These are phyloP conservation scores for Aspergillus ochraceoroseus DNA, from an alignment of 2,329 filamentous ascomycete species.

Conservation along the genomic window DNA sequence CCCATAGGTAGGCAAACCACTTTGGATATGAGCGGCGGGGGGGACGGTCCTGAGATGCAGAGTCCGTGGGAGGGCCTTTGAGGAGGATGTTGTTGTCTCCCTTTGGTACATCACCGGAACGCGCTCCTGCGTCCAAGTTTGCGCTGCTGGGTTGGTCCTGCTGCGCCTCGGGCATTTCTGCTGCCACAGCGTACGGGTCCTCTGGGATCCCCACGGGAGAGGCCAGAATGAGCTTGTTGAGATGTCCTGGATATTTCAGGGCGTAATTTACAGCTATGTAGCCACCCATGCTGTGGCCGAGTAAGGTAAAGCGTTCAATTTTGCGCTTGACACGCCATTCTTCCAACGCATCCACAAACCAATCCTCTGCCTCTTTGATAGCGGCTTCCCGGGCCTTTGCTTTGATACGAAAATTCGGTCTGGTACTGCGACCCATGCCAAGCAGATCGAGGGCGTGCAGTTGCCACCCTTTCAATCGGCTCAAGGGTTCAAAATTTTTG, in stretches of 20 bases:
- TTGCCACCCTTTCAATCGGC: constrained; percentile 73
- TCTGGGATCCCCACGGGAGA: constrained; percentile 93
- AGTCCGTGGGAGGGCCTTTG: constrained; percentile 26
- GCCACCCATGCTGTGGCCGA: constrained; percentile 89
- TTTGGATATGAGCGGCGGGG: constrained; percentile 64
- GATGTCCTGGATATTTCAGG: constrained; percentile 85
- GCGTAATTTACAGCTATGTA: constrained; percentile 95
- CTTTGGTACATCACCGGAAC: constrained; percentile 26
- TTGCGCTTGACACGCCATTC: constrained; percentile 89
- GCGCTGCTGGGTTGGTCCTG: constrained; percentile 59
- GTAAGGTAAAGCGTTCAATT: constrained; percentile 85
- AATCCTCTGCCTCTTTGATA: constrained; percentile 83
- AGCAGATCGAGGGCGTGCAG: constrained; percentile 92
- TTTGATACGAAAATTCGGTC: constrained; percentile 77
- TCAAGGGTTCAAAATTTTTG: constrained; percentile 90
- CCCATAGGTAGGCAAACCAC: constrained; percentile 93
- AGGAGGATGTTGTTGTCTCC: constrained; percentile 53
- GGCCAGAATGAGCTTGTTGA: constrained; percentile 94
- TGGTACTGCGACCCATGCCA: constrained; percentile 84
- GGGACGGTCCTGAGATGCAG: constrained; percentile 33
- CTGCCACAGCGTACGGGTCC: constrained; percentile 80
- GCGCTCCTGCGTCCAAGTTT: constrained; percentile 20
- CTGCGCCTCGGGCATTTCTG: constrained; percentile 71
- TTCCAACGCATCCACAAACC: constrained; percentile 93
- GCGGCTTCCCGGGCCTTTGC: constrained; percentile 75